A percentile compares a stretch with the other conserved stretches of the same genome.
phyloP scores from a whole-genome alignment of 768 basidiomycete species.

The Trametes coccinea region DNA sequence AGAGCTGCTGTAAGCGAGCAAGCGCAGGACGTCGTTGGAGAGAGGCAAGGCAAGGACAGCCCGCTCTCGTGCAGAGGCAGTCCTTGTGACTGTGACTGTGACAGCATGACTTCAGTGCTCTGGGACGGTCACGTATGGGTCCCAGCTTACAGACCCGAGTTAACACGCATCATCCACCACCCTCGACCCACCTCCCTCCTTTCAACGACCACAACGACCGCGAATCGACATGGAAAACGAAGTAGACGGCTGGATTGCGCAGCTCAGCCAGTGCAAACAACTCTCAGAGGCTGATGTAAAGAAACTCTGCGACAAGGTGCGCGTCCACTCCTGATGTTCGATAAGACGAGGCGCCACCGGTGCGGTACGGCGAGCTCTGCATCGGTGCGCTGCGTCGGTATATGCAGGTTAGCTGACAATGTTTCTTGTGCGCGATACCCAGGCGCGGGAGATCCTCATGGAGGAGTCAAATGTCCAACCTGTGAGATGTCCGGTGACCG shows the following conservation, averaged over 20 bases:
- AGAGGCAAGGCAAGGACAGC: conserved; percentile 3
- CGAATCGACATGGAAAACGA: conserved; percentile 54
- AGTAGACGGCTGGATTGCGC: conserved; percentile 96
- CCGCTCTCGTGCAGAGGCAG: conserved; percentile 13
- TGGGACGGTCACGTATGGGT: conserved; percentile 5
- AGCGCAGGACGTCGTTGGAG: neutral
- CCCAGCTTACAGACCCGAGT: conserved; percentile 9
- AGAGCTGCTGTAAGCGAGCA: neutral
- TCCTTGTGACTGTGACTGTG: conserved; percentile 20
- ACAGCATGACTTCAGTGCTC: conserved; percentile 19
- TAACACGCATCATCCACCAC: conserved; percentile 29
- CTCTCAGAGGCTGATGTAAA: conserved; percentile 94
- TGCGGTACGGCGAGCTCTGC: neutral
- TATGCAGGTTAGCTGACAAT: conserved; percentile 17
- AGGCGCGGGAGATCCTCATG: conserved; percentile 99
- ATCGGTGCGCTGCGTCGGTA: conserved; percentile 7
- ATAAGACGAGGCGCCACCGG: conserved; percentile 32
- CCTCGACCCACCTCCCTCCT: conserved; percentile 18
- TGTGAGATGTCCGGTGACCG: conserved; percentile 97
- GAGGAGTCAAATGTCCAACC: conserved; percentile 99
- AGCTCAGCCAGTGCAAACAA: conserved; percentile 96
- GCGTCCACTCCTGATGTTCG: conserved; percentile 34
- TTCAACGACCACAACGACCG: conserved; percentile 3
- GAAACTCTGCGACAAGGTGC: conserved; percentile 97
- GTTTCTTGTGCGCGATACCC: conserved; percentile 12